phyloP scores from a whole-genome alignment of 2,329 filamentous ascomycete genomes.

The Westerdykella ornata region DNA sequence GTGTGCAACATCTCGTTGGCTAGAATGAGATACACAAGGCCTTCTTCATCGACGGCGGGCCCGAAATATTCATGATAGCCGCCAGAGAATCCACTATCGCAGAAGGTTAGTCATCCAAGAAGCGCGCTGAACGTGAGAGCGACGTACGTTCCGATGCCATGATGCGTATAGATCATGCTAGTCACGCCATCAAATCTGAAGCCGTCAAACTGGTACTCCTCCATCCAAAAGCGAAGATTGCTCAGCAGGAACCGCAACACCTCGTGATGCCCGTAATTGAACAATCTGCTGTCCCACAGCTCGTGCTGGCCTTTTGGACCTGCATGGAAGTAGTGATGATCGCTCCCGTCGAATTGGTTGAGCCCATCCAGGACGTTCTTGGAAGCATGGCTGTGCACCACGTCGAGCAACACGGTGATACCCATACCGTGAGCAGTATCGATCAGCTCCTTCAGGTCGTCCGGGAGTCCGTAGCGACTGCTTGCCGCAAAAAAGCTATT shows the following conservation, averaged over 20 bases:
- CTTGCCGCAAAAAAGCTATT: conserved; percentile 98
- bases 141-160: conserved; percentile 90
- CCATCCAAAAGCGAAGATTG: conserved; percentile 98
- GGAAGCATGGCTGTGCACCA: conserved; percentile 95
- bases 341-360: conserved; percentile 92
- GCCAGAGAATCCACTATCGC: conserved; percentile 77
- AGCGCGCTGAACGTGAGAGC: neutral
- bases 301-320: conserved; percentile 81
- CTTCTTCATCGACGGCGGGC: conserved; percentile 80
- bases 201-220: conserved; percentile 92
- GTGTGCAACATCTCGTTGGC: conserved; percentile 92
- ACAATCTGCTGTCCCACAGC: conserved; percentile 90
- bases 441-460: conserved; percentile 93
- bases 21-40: conserved; percentile 88
- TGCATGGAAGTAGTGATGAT: conserved; percentile 92
- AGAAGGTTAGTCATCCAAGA: conserved; percentile 12
- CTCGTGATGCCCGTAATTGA: conserved; percentile 95
- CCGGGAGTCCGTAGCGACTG: conserved; percentile 86
- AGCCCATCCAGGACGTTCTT: conserved; percentile 95
- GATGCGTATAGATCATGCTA: conserved; percentile 93
- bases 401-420: conserved; percentile 83
- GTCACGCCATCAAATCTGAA: conserved; percentile 98
- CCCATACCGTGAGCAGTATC: conserved; percentile 91
- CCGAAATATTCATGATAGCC: conserved; percentile 99
- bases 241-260: conserved; percentile 92